Percentiles rank a stretch among this genome's conserved stretches.
These are phyloP conservation scores for Xylaria sp. DNA, from an alignment of 2,329 filamentous ascomycete species.

Conservation along the genomic window DNA sequence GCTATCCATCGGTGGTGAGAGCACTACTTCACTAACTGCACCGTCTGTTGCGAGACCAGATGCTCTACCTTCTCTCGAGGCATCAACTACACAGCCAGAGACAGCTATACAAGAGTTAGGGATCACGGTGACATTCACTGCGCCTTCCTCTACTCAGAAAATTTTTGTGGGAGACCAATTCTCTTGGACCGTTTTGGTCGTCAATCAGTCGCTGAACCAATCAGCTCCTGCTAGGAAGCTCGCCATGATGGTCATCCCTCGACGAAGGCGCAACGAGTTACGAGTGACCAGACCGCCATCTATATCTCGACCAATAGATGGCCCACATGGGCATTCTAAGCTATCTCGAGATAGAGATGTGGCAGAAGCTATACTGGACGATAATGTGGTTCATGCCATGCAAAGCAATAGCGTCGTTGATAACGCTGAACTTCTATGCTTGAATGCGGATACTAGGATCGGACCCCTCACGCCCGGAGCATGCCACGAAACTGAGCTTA, in stretches of 20 bases:
- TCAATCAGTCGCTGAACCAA: slow-evolving; percentile 70
- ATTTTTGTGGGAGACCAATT: slow-evolving; percentile 75
- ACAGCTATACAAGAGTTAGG: slow-evolving; percentile 69
- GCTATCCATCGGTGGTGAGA: slow-evolving; percentile 69
- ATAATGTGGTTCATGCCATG: slow-evolving; percentile 76
- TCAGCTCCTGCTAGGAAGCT: slow-evolving; percentile 68
- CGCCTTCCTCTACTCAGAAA: slow-evolving; percentile 60
- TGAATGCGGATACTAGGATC: slow-evolving; percentile 78
- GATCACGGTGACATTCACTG: slow-evolving; percentile 79
- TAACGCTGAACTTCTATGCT: slow-evolving; percentile 74
- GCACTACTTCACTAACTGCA: slow-evolving; percentile 65
- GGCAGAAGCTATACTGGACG: slow-evolving; percentile 76
- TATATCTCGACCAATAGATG: slow-evolving; percentile 56
- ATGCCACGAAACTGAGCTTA: slow-evolving; percentile 78
- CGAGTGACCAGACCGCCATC: slow-evolving; percentile 66
- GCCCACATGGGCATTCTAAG: slow-evolving; percentile 35
- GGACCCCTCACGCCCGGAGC: slow-evolving; percentile 77
- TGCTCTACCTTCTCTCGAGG: slow-evolving; percentile 68
- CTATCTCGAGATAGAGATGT: slow-evolving; percentile 52
- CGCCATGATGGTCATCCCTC: slow-evolving; percentile 74
- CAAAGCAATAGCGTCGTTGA: slow-evolving; percentile 74
- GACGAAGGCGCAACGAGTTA: slow-evolving; percentile 68
- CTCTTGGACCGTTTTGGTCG: slow-evolving; percentile 77
- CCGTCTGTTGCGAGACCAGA: slow-evolving; percentile 69
- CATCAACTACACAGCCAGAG: slow-evolving; percentile 60